Evolutionary conservation across 129 eudicot species (phyloP).

Genomic region (Helianthus tuberosus): DNA sequence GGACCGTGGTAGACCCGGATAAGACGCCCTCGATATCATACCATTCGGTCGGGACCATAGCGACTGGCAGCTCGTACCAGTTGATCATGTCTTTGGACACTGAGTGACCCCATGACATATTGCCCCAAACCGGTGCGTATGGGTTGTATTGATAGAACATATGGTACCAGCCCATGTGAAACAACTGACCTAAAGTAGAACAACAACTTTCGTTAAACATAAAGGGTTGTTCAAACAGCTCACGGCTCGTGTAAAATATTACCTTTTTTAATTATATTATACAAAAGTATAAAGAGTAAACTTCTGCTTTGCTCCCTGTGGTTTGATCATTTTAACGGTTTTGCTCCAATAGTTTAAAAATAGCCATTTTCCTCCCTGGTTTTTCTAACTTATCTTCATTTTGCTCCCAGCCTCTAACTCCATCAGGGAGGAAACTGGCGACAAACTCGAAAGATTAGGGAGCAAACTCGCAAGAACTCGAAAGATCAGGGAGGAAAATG

Average conservation of each 20-base stretch:
- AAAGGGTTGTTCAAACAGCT: neutral
- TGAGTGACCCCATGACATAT: slow-evolving; percentile 93
- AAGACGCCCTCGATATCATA: slow-evolving; percentile 82
- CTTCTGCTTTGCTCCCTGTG: too few relatives aligned
- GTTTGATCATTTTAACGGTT: too few relatives aligned
- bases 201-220: neutral
- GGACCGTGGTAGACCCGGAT: slow-evolving; percentile 81
- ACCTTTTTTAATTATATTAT: too few relatives aligned
- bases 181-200: slow-evolving; percentile 67
- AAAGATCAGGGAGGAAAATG: too few relatives aligned
- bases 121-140: slow-evolving; percentile 83
- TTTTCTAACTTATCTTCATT: too few relatives aligned
- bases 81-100: slow-evolving; percentile 70
- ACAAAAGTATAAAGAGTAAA: too few relatives aligned
- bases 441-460: too few relatives aligned
- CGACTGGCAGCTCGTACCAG: slow-evolving; percentile 74
- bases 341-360: too few relatives aligned
- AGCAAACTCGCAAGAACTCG: too few relatives aligned
- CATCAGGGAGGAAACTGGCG: too few relatives aligned
- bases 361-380: too few relatives aligned
- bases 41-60: slow-evolving; percentile 75
- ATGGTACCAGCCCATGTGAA: slow-evolving; percentile 90
- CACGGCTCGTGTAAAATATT: neutral
- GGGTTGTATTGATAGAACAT: slow-evolving; percentile 88
- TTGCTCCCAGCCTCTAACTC: too few relatives aligned